Evolutionary conservation across 495 filamentous ascomycete species (phyloP), one percentile per base, ranked within the genome.

Genomic region (Talaromyces ruber): DNA sequence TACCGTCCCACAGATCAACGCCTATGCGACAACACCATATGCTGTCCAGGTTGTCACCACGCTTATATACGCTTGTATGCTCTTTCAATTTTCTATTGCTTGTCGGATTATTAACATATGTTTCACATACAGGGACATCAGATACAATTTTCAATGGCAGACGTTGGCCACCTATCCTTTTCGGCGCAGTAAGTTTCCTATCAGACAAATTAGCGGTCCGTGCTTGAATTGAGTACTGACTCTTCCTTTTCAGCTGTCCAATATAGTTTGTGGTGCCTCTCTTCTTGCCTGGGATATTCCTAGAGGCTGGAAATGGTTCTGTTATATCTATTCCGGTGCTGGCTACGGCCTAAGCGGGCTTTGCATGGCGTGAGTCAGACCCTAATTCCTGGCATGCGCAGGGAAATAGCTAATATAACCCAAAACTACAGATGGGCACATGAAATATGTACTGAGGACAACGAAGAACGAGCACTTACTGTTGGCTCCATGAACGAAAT

Each of bases 161-260:
- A 22, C 74, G 84, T 9, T 86, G 82, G 83, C 83, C 82, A 18
- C 77, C 82, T 14, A 78, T 71, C 70, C 71, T 76, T 67, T 78
- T 77, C 67, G 84, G 67, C 52, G 85, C 67, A 58, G 79, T 70
- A 62, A 68, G 65, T 74, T 75, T 30, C 62, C 70, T 59, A 53
- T 69, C 50, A 62, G 60, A 14, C 21, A 21, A n/a, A 18, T 9
- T 18, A 6, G 24, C 11, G 28, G 16, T n/a, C 26, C 6, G 22
- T 28, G 1, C 9, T 28, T 29, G 16, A 62, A 30, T 52, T 24
- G 58, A 34, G 37, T 63, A 52, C 63, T 32, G 62, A 60, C 60
- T 51, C 65, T 65, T 60, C 45, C 29, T 25, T 47, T 47, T 12
- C 66, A 74, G 62, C 66, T 26, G 63, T 77, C 59, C 1, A 75